Evolutionary conservation across 2,329 filamentous ascomycete genomes (phyloP).

Genomic region (Aspergillus cejpii): DNA sequence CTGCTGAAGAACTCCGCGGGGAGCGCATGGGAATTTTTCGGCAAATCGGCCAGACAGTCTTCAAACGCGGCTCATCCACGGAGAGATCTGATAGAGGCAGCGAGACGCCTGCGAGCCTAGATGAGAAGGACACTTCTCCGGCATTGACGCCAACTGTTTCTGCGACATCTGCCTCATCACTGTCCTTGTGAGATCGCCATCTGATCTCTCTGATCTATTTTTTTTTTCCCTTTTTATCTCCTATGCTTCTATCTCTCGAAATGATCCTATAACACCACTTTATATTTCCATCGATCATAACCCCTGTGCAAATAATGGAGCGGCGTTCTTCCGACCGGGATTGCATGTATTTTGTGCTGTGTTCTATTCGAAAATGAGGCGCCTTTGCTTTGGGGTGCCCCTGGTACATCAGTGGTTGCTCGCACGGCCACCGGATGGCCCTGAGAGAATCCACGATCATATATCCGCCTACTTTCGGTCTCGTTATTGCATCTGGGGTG

Average conservation of each 20-base stretch:
- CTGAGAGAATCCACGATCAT: slow-evolving; percentile 8
- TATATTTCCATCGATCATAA: neutral
- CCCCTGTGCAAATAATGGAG: slow-evolving; percentile 17
- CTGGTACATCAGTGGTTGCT: slow-evolving; percentile 9
- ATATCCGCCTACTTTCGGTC: slow-evolving; percentile 6
- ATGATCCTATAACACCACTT: neutral
- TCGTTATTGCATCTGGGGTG: slow-evolving; percentile 4
- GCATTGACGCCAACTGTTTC: slow-evolving; percentile 33
- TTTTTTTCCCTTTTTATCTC: slow-evolving; percentile 5
- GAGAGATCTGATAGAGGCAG: slow-evolving; percentile 32
- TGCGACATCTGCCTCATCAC: slow-evolving; percentile 32
- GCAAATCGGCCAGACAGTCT: slow-evolving; percentile 41
- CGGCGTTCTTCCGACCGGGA: slow-evolving; percentile 14
- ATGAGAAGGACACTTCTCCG: slow-evolving; percentile 33
- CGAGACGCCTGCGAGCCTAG: slow-evolving; percentile 24
- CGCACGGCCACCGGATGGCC: slow-evolving; percentile 10
- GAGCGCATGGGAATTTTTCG: slow-evolving; percentile 39
- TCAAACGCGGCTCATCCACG: slow-evolving; percentile 38
- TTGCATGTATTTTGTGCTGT: slow-evolving; percentile 10
- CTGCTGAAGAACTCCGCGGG: slow-evolving; percentile 35
- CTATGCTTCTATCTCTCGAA: slow-evolving; percentile 4
- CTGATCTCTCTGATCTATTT: slow-evolving; percentile 5
- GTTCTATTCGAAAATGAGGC: slow-evolving; percentile 2
- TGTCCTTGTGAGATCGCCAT: slow-evolving; percentile 8
- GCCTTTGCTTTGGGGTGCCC: slow-evolving; percentile 7